Conservation (phyloP, 2,329 filamentous ascomycete genomes). For the Eurotiales sp. region DNA sequence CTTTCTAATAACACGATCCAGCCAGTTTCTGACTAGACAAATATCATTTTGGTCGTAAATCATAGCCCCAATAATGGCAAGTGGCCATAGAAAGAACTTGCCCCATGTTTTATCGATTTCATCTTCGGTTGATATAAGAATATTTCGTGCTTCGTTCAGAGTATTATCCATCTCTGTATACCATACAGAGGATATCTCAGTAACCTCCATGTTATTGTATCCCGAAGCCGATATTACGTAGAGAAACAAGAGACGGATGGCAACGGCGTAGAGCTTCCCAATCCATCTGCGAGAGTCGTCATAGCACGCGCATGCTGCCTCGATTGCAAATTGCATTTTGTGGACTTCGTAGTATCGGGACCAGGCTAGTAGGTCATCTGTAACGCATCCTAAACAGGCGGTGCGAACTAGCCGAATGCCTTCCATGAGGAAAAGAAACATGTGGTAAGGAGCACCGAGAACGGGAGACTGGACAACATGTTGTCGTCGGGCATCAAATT, state of each 20-base stretch:
- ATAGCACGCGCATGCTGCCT: slow-evolving; percentile 1
- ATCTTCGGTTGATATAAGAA: slow-evolving; percentile 6
- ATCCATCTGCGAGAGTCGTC: slow-evolving; percentile 12
- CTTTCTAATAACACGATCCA: slow-evolving; percentile 10
- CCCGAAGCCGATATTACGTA: slow-evolving; percentile 1
- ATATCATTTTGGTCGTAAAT: slow-evolving; percentile 3
- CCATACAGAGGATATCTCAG: not conserved
- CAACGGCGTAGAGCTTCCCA: slow-evolving; percentile 11
- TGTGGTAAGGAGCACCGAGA: slow-evolving; percentile 13
- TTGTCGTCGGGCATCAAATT: too few species aligned
- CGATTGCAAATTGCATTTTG: slow-evolving; percentile 3
- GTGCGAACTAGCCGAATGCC: slow-evolving; percentile 7
- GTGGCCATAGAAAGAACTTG: slow-evolving; percentile 13
- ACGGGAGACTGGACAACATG: slow-evolving; percentile 5
- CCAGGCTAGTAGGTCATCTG: slow-evolving; percentile 5
- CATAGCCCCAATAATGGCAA: slow-evolving; percentile 12
- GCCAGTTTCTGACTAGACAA: slow-evolving; percentile 6
- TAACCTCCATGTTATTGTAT: not conserved
- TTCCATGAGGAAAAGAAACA: slow-evolving; percentile 11
- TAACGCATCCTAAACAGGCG: not conserved
- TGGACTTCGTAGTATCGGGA: slow-evolving; percentile 7
- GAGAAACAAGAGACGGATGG: slow-evolving; percentile 11
- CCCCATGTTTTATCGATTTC: slow-evolving; percentile 11
- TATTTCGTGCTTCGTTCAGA: slow-evolving; percentile 1
- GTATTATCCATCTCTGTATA: slow-evolving; percentile 1